phyloP scores from a whole-genome alignment of 1,139 yeast species.

The Lodderomyces pseudojiufengensis region DNA sequence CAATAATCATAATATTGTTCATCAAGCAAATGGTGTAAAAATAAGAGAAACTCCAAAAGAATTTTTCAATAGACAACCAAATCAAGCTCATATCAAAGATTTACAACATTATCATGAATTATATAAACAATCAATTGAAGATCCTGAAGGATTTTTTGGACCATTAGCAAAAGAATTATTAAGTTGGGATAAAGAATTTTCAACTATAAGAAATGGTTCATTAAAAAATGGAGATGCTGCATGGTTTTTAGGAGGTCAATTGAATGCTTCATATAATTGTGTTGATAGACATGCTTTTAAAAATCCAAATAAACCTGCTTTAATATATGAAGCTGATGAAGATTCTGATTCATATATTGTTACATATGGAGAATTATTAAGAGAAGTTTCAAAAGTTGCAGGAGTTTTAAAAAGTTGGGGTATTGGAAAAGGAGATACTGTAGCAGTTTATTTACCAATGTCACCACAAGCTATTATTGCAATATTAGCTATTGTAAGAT shows the following conservation, averaged over 20 bases:
- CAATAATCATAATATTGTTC: slow-evolving; percentile 60
- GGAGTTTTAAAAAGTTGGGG: slow-evolving; percentile 88
- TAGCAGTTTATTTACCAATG: slow-evolving; percentile 96
- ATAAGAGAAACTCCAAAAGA: slow-evolving; percentile 70
- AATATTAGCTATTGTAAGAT: slow-evolving; percentile 88
- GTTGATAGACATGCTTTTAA: slow-evolving; percentile 93
- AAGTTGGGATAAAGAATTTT: slow-evolving; percentile 82
- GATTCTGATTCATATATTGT: slow-evolving; percentile 68
- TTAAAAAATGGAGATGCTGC: slow-evolving; percentile 78
- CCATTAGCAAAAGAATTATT: slow-evolving; percentile 74
- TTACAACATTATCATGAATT: slow-evolving; percentile 70
- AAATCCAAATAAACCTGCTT: slow-evolving; percentile 83
- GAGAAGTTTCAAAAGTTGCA: slow-evolving; percentile 85
- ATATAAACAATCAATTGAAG: slow-evolving; percentile 72
- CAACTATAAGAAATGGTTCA: slow-evolving; percentile 68
- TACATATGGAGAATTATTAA: slow-evolving; percentile 82
- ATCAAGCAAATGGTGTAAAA: slow-evolving; percentile 71
- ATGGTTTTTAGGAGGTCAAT: slow-evolving; percentile 92
- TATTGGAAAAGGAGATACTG: slow-evolving; percentile 88
- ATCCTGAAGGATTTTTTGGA: slow-evolving; percentile 85
- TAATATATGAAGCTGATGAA: slow-evolving; percentile 94
- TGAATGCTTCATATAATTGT: slow-evolving; percentile 93
- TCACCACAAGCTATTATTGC: slow-evolving; percentile 93
- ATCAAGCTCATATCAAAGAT: slow-evolving; percentile 43
- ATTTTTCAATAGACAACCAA: slow-evolving; percentile 72